Evolutionary conservation across 108 stramenopile genomes (phyloP).

Genomic region (Nannochloropsis oceanica): DNA sequence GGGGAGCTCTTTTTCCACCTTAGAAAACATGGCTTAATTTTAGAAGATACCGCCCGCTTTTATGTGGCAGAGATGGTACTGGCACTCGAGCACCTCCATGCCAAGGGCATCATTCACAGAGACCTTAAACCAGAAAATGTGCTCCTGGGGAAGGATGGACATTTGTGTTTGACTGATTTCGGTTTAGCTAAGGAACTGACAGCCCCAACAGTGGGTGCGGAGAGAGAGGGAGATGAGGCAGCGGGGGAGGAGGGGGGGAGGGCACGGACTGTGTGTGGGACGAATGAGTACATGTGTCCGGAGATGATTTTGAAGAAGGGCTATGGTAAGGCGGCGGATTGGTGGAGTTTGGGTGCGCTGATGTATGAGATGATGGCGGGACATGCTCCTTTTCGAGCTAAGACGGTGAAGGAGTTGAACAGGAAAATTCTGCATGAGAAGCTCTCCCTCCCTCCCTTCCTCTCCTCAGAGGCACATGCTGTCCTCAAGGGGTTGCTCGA

Average conservation of each 20-base stretch:
- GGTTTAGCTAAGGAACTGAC: conserved; percentile 59
- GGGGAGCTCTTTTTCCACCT: conserved; percentile 80
- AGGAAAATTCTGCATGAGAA: conserved; percentile 83
- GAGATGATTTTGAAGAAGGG: conserved; percentile 62
- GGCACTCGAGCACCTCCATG: conserved; percentile 66
- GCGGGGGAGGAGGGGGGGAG: conserved; percentile 17
- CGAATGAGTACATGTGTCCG: conserved; percentile 48
- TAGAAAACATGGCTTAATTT: conserved; percentile 55
- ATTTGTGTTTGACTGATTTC: conserved; percentile 87
- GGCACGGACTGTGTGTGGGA: conserved; percentile 45
- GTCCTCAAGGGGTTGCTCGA: conserved; percentile 78
- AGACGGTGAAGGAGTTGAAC: conserved; percentile 72
- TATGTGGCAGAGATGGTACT: conserved; percentile 91
- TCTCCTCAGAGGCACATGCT: conserved; percentile 55
- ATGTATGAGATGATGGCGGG: conserved; percentile 94
- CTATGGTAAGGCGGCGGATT: conserved; percentile 93
- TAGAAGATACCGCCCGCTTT: conserved; percentile 67
- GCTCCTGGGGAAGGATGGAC: conserved; percentile 67
- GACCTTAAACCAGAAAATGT: conserved; percentile 91
- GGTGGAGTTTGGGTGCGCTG: conserved; percentile 80
- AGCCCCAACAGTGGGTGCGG: not conserved
- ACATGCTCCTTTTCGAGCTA: conserved; percentile 71
- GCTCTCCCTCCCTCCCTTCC: conserved; percentile 59
- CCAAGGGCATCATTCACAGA: conserved; percentile 72
- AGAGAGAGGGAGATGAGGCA: not conserved